phyloP scores from a whole-genome alignment of 805 yeast species.

The Candida vaughaniae region DNA sequence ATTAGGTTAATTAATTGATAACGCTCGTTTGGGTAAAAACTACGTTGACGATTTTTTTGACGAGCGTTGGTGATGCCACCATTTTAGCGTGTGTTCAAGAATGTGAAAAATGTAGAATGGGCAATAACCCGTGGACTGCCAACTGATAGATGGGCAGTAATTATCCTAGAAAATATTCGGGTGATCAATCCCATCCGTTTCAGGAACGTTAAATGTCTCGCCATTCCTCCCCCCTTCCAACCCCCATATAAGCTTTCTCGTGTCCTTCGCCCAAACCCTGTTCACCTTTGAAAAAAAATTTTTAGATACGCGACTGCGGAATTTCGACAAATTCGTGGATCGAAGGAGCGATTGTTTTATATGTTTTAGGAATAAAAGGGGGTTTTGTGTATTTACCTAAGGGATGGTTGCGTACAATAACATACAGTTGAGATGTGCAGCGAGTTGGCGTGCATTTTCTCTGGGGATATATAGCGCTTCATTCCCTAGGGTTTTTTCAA shows the following conservation, averaged over 20 bases:
- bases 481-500: not conserved
- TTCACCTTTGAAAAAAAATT: too few species aligned
- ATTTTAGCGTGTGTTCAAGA: not conserved
- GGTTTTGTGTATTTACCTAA: conserved; percentile 1
- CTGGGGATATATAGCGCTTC: not conserved
- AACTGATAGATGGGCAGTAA: too few species aligned
- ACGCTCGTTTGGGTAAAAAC: conserved; percentile 1
- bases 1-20: conserved; percentile 13
- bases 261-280: too few species aligned
- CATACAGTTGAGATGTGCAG: too few species aligned
- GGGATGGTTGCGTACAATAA: not conserved
- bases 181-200: conserved; percentile 1
- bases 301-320: not conserved
- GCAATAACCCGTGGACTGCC: too few species aligned
- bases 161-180: not conserved
- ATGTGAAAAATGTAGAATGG: not conserved
- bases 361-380: conserved; percentile 5
- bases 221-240: too few species aligned
- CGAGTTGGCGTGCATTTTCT: too few species aligned
- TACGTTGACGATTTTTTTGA: not conserved
- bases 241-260: too few species aligned
- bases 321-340: not conserved
- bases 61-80: not conserved
- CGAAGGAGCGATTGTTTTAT: not conserved
- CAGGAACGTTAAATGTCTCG: too few species aligned